Evolutionary conservation across 306 rosid species (phyloP).

Genomic region (Vigna radiata): DNA sequence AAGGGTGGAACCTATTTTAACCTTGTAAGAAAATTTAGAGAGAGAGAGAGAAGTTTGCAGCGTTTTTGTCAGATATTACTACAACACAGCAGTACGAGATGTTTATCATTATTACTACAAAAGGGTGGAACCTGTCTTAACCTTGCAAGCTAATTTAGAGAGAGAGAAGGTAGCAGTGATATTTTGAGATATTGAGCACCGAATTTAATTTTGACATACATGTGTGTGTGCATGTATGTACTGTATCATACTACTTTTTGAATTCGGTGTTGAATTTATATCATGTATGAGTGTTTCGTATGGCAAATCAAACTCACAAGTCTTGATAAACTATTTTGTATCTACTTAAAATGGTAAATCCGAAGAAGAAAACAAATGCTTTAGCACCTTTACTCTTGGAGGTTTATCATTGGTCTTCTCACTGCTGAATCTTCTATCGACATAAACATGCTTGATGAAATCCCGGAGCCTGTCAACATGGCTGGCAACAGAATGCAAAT

Average conservation of each 20-base stretch:
- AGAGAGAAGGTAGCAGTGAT: no score
- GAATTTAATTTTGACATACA: no score
- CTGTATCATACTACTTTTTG: neutral
- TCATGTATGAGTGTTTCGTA: neutral
- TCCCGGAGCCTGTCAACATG: conserved; percentile 82
- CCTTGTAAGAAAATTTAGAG: no score
- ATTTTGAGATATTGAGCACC: no score
- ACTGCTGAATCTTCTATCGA: conserved; percentile 77
- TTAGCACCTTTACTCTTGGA: conserved; percentile 67
- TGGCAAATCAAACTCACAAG: conserved; percentile 31
- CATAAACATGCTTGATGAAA: conserved; percentile 87
- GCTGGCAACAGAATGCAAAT: conserved; percentile 67
- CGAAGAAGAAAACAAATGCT: conserved; percentile 35
- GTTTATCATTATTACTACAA: no score
- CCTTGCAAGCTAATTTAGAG: no score
- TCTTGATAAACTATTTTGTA: conserved; percentile 7
- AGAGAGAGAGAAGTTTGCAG: no score
- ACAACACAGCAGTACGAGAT: no score
- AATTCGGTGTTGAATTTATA: neutral
- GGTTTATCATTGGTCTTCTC: conserved; percentile 78
- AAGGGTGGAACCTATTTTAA: no score
- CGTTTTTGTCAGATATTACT: no score
- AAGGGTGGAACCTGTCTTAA: no score
- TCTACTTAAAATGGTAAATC: conserved; percentile 21
- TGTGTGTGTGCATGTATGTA: no score